Evolutionary conservation across 495 filamentous ascomycete genomes (phyloP), one percentile per base, ranked within the genome.

Genomic region (Bathelium albidoporum): DNA sequence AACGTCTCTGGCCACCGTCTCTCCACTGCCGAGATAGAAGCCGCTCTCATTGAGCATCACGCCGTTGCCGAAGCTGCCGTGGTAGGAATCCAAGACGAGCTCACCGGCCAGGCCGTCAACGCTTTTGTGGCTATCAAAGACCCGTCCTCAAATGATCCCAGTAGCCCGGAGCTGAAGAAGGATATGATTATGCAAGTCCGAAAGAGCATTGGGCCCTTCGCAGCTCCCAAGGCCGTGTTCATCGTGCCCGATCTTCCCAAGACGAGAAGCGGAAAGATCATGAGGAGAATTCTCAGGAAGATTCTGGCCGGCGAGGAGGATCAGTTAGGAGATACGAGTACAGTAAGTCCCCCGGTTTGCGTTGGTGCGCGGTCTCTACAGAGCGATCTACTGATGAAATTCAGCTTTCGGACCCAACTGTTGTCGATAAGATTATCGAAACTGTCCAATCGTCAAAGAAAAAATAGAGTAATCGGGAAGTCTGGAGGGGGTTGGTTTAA

Each of bases 1-100:
- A 99, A 97, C 73, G 94, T 99, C 59, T 91, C 87, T 65, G 94
- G 94, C 32, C 95, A 99, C 73, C 86, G 94, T 74, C 81, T 99
- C 52, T 97, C 93, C 14, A 99, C 95, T 20, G 94, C 94, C 53
- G 94, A 98, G 76, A 97, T 98, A 65, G 94, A 98, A 77, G 94
- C 94, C 32, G 94, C 94, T 22, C 83, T 98, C 43, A 85, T 98
- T 65, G 94, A 97, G 80, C 90, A 97, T 73, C 82, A 82, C 66
- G 79, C 87, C 66, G 89, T 97, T 59, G 92, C 90, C 62, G 94
- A 99, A 79, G 89, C 95, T 18, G 95, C 95, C 39, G 94, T 97
- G 20, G 94, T 99, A 60, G 94, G 95, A 73, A 85, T 97, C 65
- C 75, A 83, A 52, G 94, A 99, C 68, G 94, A 97, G 73, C 80